Evolutionary conservation across 108 stramenopile genomes (phyloP).

Genomic region (Tribonema minus): DNA sequence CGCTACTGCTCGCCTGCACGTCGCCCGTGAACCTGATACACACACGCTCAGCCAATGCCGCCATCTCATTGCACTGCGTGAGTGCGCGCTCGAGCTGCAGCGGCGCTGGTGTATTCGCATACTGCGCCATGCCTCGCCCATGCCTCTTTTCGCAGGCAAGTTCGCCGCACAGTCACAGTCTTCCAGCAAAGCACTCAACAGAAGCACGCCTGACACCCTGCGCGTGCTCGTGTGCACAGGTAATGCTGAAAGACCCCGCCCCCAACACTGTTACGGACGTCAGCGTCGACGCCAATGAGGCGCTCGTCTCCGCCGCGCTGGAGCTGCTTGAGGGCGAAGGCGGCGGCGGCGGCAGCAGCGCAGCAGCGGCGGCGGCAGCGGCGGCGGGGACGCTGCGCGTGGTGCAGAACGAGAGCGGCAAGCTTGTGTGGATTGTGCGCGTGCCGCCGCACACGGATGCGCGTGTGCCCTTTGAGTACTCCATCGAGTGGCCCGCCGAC

Average conservation of each 20-base stretch:
- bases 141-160: not conserved
- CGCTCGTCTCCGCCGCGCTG: not conserved
- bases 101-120: not conserved
- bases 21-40: too few relatives aligned
- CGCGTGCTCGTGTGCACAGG: not conserved
- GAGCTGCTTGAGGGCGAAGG: not conserved
- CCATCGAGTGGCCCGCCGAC: not conserved
- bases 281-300: not conserved
- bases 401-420: not conserved
- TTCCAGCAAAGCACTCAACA: not conserved
- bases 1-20: too few relatives aligned
- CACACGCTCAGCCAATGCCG: too few relatives aligned
- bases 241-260: not conserved
- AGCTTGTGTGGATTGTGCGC: not conserved
- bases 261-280: not conserved
- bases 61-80: too few relatives aligned
- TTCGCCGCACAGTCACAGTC: not conserved
- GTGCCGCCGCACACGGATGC: not conserved
- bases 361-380: not conserved
- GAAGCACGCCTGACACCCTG: not conserved
- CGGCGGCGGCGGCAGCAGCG: not conserved
- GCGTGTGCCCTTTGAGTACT: not conserved
- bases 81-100: too few relatives aligned
- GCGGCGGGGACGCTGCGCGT: not conserved
- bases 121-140: not conserved